These are phyloP conservation scores for Wickerhamiella azyma DNA, from an alignment of 805 yeast genomes.

Conservation along the genomic window DNA sequence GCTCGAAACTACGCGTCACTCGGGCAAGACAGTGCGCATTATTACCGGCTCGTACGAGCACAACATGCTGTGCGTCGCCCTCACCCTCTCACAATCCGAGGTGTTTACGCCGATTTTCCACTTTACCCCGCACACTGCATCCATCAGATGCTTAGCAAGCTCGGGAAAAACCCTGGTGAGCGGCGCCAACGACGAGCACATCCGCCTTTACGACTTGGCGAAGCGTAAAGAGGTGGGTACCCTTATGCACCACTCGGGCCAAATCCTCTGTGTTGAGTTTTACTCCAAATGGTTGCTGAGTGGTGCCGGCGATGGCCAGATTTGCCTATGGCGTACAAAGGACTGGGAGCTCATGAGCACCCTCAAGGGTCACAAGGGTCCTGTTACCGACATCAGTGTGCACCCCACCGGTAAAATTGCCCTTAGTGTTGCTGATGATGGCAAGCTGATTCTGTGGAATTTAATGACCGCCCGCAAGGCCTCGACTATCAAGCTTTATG, in stretches of 20 bases:
- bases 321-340: slow-evolving; percentile 85
- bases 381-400: slow-evolving; percentile 70
- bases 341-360: slow-evolving; percentile 92
- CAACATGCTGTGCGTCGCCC: slow-evolving; percentile 69
- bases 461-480: slow-evolving; percentile 94
- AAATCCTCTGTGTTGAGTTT: slow-evolving; percentile 65
- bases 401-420: slow-evolving; percentile 89
- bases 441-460: slow-evolving; percentile 82
- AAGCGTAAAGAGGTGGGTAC: slow-evolving; percentile 90
- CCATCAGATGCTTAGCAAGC: slow-evolving; percentile 72
- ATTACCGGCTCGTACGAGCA: slow-evolving; percentile 95
- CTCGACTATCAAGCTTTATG: slow-evolving; percentile 45
- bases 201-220: slow-evolving; percentile 84
- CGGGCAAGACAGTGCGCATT: slow-evolving; percentile 38
- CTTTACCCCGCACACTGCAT: slow-evolving; percentile 84
- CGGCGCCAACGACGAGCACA: slow-evolving; percentile 92
- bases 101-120: slow-evolving; percentile 89
- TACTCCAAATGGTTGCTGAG: slow-evolving; percentile 68
- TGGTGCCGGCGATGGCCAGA: slow-evolving; percentile 81
- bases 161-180: slow-evolving; percentile 79
- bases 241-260: slow-evolving; percentile 75
- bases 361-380: slow-evolving; percentile 77
- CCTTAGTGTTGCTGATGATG: slow-evolving; percentile 74
- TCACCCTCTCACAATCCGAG: slow-evolving; percentile 36
- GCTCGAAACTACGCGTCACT: slow-evolving; percentile 3